A percentile compares a stretch with the other conserved stretches of the same genome.
These are phyloP conservation scores for Parafenestella ontariensis DNA, from an alignment of 2,329 filamentous ascomycete genomes.

Conservation along the genomic window DNA sequence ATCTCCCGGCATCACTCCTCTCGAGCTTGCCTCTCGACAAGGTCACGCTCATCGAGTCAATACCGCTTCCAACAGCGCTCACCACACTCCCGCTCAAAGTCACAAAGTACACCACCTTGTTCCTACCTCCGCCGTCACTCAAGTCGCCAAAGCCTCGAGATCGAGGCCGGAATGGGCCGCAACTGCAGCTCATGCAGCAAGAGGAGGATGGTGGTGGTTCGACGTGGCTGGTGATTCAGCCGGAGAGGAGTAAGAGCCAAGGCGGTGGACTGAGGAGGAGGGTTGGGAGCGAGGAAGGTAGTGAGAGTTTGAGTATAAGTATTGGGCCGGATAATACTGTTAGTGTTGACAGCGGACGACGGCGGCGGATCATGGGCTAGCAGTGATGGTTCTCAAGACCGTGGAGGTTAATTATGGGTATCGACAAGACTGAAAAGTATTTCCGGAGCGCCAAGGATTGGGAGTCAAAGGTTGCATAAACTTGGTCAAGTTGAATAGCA, in stretches of 20 bases:
- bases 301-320: conserved; percentile 45
- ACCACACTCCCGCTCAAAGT: conserved; percentile 39
- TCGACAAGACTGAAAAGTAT: not conserved
- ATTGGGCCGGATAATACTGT: conserved; percentile 49
- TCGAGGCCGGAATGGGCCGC: conserved; percentile 30
- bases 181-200: conserved; percentile 47
- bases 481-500: conserved; percentile 9
- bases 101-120: conserved; percentile 36
- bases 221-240: conserved; percentile 49
- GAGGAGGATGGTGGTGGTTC: conserved; percentile 42
- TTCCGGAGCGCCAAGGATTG: not conserved
- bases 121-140: conserved; percentile 37
- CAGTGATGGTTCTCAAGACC: not conserved
- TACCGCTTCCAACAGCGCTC: conserved; percentile 37
- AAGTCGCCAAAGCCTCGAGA: conserved; percentile 31
- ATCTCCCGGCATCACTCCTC: conserved; percentile 40
- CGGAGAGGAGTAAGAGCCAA: conserved; percentile 45
- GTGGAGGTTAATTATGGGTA: not conserved
- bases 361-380: conserved; percentile 40
- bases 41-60: conserved; percentile 43
- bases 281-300: conserved; percentile 37
- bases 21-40: conserved; percentile 42
- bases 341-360: conserved; percentile 46
- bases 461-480: not conserved
- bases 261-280: conserved; percentile 27